Evolutionary conservation across 2,329 filamentous ascomycete genomes (phyloP).

Genomic region (Penicillium sp.): DNA sequence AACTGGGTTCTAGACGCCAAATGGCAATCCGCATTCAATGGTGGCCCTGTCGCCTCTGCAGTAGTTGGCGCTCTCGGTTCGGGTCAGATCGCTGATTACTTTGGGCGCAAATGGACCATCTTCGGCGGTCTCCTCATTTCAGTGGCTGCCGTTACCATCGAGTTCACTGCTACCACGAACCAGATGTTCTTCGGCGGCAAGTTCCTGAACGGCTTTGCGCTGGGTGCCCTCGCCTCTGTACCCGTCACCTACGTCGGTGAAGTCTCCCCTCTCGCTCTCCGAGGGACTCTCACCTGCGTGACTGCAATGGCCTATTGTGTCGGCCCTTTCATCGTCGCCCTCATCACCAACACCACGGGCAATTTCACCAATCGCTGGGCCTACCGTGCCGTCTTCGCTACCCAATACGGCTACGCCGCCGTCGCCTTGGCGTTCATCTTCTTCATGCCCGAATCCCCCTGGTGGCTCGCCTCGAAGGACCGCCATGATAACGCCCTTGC

Average conservation of each 20-base stretch:
- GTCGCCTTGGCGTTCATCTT: constrained; percentile 7
- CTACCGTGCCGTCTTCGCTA: constrained; percentile 10
- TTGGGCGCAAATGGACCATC: constrained; percentile 12
- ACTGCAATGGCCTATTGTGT: constrained; percentile 13
- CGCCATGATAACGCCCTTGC: constrained; percentile 11
- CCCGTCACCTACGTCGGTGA: constrained; percentile 17
- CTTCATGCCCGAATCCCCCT: constrained; percentile 21
- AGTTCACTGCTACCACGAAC: constrained; percentile 9
- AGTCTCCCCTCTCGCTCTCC: constrained; percentile 8
- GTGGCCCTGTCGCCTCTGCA: constrained; percentile 13
- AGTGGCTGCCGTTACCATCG: constrained; percentile 7
- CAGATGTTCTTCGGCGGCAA: constrained; percentile 20
- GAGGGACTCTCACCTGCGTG: constrained; percentile 12
- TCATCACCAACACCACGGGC: constrained; percentile 13
- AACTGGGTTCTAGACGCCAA: constrained; percentile 12
- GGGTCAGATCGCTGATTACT: constrained; percentile 12
- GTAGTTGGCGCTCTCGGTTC: constrained; percentile 12
- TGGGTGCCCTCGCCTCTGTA: constrained; percentile 9
- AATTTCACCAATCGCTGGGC: constrained; percentile 12
- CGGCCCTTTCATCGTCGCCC: constrained; percentile 9
- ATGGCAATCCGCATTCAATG: constrained; percentile 17
- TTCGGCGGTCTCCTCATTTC: constrained; percentile 8
- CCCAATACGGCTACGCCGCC: constrained; percentile 11
- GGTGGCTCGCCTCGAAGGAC: constrained; percentile 18
- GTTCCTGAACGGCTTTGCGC: constrained; percentile 15